Evolutionary conservation across 768 basidiomycete genomes (phyloP), one percentile per base, ranked within the genome.

Genomic region (Xerocomus potaroensis): DNA sequence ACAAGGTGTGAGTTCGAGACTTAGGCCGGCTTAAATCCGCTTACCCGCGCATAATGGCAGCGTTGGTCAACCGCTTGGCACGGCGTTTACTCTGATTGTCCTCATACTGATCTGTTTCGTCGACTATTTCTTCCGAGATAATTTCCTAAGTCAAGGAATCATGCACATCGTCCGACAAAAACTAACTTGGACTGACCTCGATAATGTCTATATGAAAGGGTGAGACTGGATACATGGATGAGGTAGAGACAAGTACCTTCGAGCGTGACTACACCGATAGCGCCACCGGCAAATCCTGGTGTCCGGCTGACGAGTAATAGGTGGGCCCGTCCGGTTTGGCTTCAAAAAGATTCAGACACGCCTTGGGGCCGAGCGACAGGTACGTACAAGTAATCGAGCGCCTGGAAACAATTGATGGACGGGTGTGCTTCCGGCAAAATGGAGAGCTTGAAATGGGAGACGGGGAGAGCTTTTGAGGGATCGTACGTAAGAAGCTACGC

Each of bases 251-350:
- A 52, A 67, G 23, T 47, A 82, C 84, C 87, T 77, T 91, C 89
- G 11, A 94, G 77, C 2, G 90, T 94, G 52, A 97, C 82, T 6
- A 97, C 89, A 2, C 95, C 95, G 22, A 96, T 77, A 1, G 83
- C 93, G 30, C 94, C 94, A 19, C 88, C 88, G 6, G 81, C 72
- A 16, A 73, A 66, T 0, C 95, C 95, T 2, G 95, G 95, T 0
- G 88, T 88, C 15, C 73, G 75, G 56, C 86, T 90, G 31, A 99
- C 79, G 24, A 99, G 68, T 11, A 97, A 71, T 41, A 99, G 72
- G 70, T 99, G 95, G 1, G 93, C 91, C 34, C 94, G 81, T 2
- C 95, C 95, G 0, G 93, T 94, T 75, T 96, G 95, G 69, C 87
- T 89, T 91, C 74, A 34, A 8, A 27, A 3, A 31, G 27, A 3